These are phyloP conservation scores for Monilinia polystroma DNA, from an alignment of 2,329 filamentous ascomycete species.

Conservation along the genomic window DNA sequence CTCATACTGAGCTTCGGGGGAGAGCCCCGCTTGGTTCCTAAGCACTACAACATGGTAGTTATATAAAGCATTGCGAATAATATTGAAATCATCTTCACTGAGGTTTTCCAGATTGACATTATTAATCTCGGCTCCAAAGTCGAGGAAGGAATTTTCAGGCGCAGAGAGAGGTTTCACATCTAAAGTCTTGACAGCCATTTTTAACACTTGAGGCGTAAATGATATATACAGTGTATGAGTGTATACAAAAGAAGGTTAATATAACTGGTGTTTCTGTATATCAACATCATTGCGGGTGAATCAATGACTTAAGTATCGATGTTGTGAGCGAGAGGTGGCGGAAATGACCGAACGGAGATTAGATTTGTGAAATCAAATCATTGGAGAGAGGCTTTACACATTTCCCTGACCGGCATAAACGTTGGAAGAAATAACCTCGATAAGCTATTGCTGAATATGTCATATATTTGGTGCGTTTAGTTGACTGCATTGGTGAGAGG, in stretches of 20 bases:
- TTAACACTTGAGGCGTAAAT: neutral
- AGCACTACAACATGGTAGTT: constrained; percentile 67
- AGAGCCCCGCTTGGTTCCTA: constrained; percentile 62
- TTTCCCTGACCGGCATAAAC: neutral
- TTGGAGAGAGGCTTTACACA: neutral
- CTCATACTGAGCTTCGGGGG: constrained; percentile 70
- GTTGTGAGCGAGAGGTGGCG: neutral
- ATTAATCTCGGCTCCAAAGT: constrained; percentile 61
- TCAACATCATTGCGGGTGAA: neutral
- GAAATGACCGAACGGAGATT: neutral
- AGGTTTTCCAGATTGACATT: constrained; percentile 62
- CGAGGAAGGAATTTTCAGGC: constrained; percentile 42
- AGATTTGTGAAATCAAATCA: neutral
- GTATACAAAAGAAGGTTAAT: neutral
- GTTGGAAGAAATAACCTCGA: neutral
- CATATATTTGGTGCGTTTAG: neutral
- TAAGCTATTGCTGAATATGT: constrained; percentile 1
- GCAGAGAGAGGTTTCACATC: constrained; percentile 34
- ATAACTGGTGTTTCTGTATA: neutral
- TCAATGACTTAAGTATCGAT: constrained; percentile 2
- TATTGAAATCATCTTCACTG: constrained; percentile 61
- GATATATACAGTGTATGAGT: neutral
- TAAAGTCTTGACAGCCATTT: constrained; percentile 38
- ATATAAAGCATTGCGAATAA: constrained; percentile 66
- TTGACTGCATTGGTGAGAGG: neutral